These are phyloP conservation scores for Brachypodium distachyon DNA, from an alignment of 202 grass and related monocot genomes.

Conservation along the genomic window DNA sequence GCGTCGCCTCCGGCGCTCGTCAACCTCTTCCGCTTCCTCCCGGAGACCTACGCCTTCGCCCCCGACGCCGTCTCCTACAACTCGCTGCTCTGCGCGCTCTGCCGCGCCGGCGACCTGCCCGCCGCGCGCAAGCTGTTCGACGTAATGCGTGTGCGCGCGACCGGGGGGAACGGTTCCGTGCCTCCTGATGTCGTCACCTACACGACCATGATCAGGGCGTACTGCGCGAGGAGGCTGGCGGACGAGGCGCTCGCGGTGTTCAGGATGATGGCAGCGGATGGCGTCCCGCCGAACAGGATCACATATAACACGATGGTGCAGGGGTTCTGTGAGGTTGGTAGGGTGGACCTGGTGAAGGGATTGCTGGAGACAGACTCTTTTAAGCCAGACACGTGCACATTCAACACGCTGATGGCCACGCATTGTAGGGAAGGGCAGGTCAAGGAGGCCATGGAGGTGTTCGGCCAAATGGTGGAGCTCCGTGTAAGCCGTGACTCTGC, in stretches of 20 bases:
- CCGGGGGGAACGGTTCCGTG: background rate
- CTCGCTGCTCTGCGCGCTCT: constrained; percentile 50
- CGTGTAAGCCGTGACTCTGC: constrained; percentile 59
- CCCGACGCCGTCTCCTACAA: constrained; percentile 73
- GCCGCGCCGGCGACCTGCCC: constrained; percentile 33
- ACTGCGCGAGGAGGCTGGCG: constrained; percentile 31
- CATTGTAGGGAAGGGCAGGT: constrained; percentile 38
- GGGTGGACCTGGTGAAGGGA: constrained; percentile 76
- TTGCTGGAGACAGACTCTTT: constrained; percentile 45
- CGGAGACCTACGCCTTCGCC: constrained; percentile 34
- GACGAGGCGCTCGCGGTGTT: constrained; percentile 47
- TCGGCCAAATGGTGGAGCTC: constrained; percentile 53
- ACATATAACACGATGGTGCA: constrained; percentile 89
- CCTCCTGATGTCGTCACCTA: constrained; percentile 62
- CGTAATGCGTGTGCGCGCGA: constrained; percentile 27
- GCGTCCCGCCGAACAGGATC: constrained; percentile 53
- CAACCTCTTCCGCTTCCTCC: constrained; percentile 45
- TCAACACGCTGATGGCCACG: constrained; percentile 53
- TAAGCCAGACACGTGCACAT: constrained; percentile 76
- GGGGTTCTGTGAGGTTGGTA: constrained; percentile 60
- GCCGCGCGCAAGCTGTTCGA: constrained; percentile 69
- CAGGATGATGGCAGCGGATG: constrained; percentile 34
- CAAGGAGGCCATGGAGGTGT: constrained; percentile 58
- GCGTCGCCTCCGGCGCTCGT: constrained; percentile 28
- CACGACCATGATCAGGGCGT: constrained; percentile 75